These are phyloP conservation scores for Immersiporthe knoxdaviesiana DNA, from an alignment of 2,329 filamentous ascomycete species.

Conservation along the genomic window DNA sequence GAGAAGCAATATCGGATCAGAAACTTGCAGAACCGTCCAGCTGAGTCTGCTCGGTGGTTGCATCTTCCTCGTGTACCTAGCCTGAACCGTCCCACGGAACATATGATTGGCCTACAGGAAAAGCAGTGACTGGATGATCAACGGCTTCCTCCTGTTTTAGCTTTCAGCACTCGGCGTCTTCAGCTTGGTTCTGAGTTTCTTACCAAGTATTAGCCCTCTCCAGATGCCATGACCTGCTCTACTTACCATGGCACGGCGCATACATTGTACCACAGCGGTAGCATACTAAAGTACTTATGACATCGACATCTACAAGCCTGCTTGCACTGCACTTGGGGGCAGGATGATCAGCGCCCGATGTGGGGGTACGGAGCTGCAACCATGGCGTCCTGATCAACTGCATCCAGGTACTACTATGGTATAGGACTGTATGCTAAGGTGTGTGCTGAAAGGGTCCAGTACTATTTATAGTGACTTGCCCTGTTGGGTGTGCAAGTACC, in stretches of 20 bases:
- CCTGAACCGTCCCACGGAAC: neutral
- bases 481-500: too few relatives aligned
- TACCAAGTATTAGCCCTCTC: neutral
- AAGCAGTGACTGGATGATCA: neutral
- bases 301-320: neutral
- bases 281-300: too few relatives aligned
- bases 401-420: conserved; percentile 11
- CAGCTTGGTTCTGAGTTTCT: neutral
- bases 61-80: neutral
- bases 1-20: neutral
- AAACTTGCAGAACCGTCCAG: neutral
- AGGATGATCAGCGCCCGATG: conserved; percentile 11
- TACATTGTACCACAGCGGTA: too few relatives aligned
- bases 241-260: neutral
- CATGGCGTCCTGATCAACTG: conserved; percentile 22
- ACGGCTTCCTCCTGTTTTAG: neutral
- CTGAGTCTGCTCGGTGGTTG: neutral
- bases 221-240: neutral
- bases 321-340: neutral
- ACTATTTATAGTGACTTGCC: conserved; percentile 6
- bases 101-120: neutral
- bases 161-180: neutral
- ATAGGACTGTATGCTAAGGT: conserved; percentile 2
- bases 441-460: neutral
- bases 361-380: neutral